Evolutionary conservation across 352 stramenopile genomes (phyloP).

Genomic region (Phytopythium montanum): DNA sequence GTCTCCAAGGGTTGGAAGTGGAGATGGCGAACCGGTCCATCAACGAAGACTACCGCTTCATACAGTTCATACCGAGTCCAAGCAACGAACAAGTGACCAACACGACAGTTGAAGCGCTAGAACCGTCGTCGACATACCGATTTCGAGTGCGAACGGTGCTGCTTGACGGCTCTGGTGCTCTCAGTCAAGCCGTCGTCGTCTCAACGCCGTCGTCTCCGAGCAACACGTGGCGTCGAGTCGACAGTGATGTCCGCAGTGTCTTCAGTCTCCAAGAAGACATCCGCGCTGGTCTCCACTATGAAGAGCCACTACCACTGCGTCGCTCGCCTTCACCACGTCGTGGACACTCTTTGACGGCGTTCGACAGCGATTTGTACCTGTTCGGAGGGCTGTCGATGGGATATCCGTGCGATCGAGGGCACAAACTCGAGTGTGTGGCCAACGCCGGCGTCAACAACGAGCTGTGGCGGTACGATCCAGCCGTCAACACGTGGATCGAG

Average conservation of each 20-base stretch:
- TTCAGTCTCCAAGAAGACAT: slow-evolving; percentile 23
- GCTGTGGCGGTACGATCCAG: slow-evolving; percentile 61
- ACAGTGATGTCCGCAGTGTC: slow-evolving; percentile 26
- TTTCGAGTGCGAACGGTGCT: slow-evolving; percentile 54
- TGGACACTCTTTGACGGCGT: slow-evolving; percentile 49
- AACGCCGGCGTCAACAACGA: slow-evolving; percentile 50
- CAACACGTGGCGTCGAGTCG: slow-evolving; percentile 40
- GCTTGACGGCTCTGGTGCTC: slow-evolving; percentile 28
- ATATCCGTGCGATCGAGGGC: slow-evolving; percentile 48
- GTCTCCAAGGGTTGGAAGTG: slow-evolving; percentile 42
- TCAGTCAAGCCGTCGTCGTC: slow-evolving; percentile 28
- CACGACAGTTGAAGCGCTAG: slow-evolving; percentile 22
- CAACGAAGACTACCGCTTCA: slow-evolving; percentile 54
- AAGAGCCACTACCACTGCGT: slow-evolving; percentile 24
- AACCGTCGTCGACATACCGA: slow-evolving; percentile 32
- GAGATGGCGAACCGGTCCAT: slow-evolving; percentile 57
- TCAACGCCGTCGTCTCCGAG: slow-evolving; percentile 26
- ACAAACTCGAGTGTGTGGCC: slow-evolving; percentile 39
- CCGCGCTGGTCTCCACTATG: slow-evolving; percentile 25
- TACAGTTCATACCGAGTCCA: slow-evolving; percentile 20
- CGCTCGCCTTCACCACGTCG: slow-evolving; percentile 48
- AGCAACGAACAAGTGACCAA: slow-evolving; percentile 5
- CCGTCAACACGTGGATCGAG: slow-evolving; percentile 49
- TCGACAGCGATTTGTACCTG: slow-evolving; percentile 52
- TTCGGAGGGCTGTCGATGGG: slow-evolving; percentile 61